phyloP scores from a whole-genome alignment of 192 early-diverging fungal genomes.

The Umbelopsis sp. region DNA sequence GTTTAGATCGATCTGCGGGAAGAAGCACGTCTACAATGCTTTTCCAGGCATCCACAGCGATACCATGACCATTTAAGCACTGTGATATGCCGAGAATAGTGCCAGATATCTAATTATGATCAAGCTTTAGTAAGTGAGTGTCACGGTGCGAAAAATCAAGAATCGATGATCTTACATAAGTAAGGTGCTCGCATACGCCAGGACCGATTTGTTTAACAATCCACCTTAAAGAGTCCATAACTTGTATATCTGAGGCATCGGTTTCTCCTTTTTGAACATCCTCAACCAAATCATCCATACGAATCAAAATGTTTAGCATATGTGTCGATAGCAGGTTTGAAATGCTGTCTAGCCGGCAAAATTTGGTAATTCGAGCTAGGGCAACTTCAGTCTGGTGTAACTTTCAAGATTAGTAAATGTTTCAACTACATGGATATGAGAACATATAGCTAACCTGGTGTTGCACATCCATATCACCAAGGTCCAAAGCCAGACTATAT shows the following conservation, averaged over 20 bases:
- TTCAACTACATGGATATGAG: no score
- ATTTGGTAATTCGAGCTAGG: neutral
- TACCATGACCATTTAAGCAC: neutral
- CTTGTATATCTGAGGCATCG: neutral
- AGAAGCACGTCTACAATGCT: neutral
- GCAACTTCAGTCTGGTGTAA: neutral
- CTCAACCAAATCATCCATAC: conserved; percentile 9
- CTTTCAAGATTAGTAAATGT: neutral
- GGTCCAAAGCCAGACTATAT: neutral
- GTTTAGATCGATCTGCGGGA: neutral
- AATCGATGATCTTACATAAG: neutral
- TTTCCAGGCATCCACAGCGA: neutral
- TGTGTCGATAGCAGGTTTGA: neutral
- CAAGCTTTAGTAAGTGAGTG: neutral
- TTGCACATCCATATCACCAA: neutral
- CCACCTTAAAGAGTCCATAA: neutral
- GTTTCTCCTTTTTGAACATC: neutral
- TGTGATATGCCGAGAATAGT: conserved; percentile 10
- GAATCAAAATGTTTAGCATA: conserved; percentile 11
- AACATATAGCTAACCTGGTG: neutral
- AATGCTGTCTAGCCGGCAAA: neutral
- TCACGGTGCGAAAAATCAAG: no score
- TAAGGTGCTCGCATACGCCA: neutral
- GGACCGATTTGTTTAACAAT: neutral
- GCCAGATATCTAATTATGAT: neutral